These are phyloP conservation scores for Flaveria ramosissima DNA, from an alignment of 129 eudicot genomes.

Conservation along the genomic window DNA sequence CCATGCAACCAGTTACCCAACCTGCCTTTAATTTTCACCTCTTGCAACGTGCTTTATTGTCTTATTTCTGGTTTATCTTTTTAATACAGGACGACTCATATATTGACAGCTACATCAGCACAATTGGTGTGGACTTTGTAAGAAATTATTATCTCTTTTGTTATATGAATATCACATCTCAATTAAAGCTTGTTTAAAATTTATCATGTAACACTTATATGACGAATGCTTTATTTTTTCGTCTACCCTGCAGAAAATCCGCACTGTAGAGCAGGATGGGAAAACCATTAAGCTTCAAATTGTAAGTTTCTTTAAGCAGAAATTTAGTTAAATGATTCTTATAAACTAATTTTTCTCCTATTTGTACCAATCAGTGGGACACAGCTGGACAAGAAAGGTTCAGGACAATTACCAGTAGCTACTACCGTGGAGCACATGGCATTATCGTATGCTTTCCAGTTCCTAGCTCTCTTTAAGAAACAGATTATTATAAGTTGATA, in stretches of 20 bases:
- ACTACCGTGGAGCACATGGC: constrained; percentile 98
- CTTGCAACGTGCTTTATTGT: neutral
- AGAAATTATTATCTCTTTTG: constrained; percentile 16
- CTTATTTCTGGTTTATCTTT: constrained; percentile 19
- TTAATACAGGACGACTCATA: constrained; percentile 65
- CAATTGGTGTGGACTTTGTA: constrained; percentile 50
- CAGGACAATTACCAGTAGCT: constrained; percentile 88
- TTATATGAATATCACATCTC: neutral
- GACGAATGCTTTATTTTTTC: constrained; percentile 6
- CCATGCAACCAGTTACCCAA: neutral
- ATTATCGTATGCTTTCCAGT: constrained; percentile 61
- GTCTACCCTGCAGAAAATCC: constrained; percentile 36
- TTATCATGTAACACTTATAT: constrained; percentile 21
- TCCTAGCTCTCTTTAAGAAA: constrained; percentile 15
- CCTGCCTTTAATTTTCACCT: neutral
- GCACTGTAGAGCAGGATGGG: constrained; percentile 50
- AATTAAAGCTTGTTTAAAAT: constrained; percentile 8
- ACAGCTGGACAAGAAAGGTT: constrained; percentile 96
- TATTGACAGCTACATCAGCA: constrained; percentile 49
- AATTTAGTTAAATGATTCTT: neutral
- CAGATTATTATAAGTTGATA: neutral
- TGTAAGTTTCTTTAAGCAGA: constrained; percentile 35
- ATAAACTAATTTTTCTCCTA: constrained; percentile 13
- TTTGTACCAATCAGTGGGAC: constrained; percentile 65
- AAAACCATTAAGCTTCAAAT: constrained; percentile 49